Conservation (phyloP, 129 eudicot genomes). For the Heracleum sosnowskyi region DNA sequence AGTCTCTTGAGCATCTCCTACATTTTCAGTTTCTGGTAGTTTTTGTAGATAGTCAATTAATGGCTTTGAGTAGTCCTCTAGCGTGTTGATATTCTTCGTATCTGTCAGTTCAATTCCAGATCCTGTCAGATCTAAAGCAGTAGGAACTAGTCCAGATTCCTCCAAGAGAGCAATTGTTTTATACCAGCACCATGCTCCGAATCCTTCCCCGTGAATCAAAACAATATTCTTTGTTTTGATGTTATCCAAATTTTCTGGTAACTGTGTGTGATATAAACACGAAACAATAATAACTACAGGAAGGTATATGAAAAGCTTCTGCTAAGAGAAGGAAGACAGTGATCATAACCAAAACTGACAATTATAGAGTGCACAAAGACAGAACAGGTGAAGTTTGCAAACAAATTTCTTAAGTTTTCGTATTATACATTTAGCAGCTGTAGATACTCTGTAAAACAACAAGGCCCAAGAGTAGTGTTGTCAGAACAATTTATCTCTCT, state of each 20-base stretch:
- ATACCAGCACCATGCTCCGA: slow-evolving; percentile 99
- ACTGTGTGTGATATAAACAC: slow-evolving; percentile 21
- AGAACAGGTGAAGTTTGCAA: neutral
- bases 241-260: slow-evolving; percentile 67
- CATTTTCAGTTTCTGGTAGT: slow-evolving; percentile 76
- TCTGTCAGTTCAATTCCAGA: slow-evolving; percentile 82
- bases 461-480: no score
- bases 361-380: no score
- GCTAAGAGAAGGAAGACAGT: no score
- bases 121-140: slow-evolving; percentile 84
- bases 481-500: no score
- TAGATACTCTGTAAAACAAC: neutral
- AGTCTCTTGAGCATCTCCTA: slow-evolving; percentile 18
- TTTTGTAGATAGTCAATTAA: slow-evolving; percentile 52
- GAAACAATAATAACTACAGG: neutral
- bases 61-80: slow-evolving; percentile 84
- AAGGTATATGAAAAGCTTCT: no score
- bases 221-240: slow-evolving; percentile 65
- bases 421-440: neutral
- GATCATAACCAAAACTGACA: no score
- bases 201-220: slow-evolving; percentile 94
- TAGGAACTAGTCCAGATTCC: slow-evolving; percentile 73
- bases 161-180: slow-evolving; percentile 80
- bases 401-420: neutral
- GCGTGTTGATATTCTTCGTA: slow-evolving; percentile 57